phyloP scores from a whole-genome alignment of 768 basidiomycete species.

The Termitomyces sp. region DNA sequence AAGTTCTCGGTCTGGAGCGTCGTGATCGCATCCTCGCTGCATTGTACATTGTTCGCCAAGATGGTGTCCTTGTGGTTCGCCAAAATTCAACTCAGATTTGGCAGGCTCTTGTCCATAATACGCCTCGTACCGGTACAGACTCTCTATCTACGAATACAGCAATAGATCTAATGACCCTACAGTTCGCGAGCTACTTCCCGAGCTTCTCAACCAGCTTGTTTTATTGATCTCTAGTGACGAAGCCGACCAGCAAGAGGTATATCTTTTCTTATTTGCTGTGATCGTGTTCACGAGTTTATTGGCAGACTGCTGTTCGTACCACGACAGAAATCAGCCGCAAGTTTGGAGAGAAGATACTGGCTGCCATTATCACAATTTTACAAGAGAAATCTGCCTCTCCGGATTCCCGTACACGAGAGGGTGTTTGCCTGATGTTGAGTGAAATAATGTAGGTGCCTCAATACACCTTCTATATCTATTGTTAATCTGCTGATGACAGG shows the following conservation, averaged over 20 bases:
- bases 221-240: slow-evolving; percentile 73
- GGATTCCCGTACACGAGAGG: slow-evolving; percentile 66
- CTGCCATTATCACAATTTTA: slow-evolving; percentile 78
- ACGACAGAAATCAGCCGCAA: slow-evolving; percentile 89
- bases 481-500: slow-evolving; percentile 31
- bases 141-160: not conserved
- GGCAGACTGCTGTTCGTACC: slow-evolving; percentile 85
- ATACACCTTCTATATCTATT: not conserved
- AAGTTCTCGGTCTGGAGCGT: slow-evolving; percentile 83
- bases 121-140: slow-evolving; percentile 74
- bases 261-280: not conserved
- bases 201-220: slow-evolving; percentile 76
- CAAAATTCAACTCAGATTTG: slow-evolving; percentile 93
- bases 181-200: slow-evolving; percentile 89
- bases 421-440: slow-evolving; percentile 81
- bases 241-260: slow-evolving; percentile 86
- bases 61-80: slow-evolving; percentile 83
- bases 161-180: not conserved
- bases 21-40: slow-evolving; percentile 89
- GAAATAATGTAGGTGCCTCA: slow-evolving; percentile 70
- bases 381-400: slow-evolving; percentile 58
- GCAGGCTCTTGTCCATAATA: slow-evolving; percentile 97
- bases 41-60: slow-evolving; percentile 90
- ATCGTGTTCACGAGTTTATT: slow-evolving; percentile 1
- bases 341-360: slow-evolving; percentile 87